Evolutionary conservation across 352 stramenopile species (phyloP), one percentile per base, ranked within the genome.

Genomic region (Elongisporangium senticosum): DNA sequence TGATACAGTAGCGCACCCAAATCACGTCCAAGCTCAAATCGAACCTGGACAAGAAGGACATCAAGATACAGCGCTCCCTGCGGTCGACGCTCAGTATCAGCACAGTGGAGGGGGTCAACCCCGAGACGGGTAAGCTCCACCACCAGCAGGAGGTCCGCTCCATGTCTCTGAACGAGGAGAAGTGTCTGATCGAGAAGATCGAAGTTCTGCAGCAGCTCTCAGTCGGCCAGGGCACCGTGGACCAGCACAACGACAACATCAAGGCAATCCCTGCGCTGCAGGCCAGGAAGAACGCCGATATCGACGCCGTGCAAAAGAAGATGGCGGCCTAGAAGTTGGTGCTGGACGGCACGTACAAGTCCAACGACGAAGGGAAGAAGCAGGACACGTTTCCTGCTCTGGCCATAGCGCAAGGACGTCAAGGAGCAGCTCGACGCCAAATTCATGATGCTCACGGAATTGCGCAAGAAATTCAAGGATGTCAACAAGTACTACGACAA

Each of bases 131-230:
- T 8, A 72, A 84, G 58, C 77, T 98, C 28, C 79, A 96, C 61
- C 69, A 84, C 62, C 80, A 86, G 63, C 96, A 99, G 76, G 89
- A 98, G 77, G 98, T 95, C 6, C 93, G 83, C 48, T 98, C 92
- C 62, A 98, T 99, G 96, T 91, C 83, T 57, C 72, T 99, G 5
- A 88, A 80, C 22, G 96, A 98, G 53, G 96, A 99, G 72, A 99
- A 99, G 87, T 93, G 90, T 52, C 77, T 99, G 24, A 95, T 99
- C 67, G 98, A 98, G 75, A 94, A 99, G 65, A 98, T 99, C 61
- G 94, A 98, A 61, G 75, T 75, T 20, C 66, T 98, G 24, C 79
- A 97, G 64, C 58, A 76, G 23, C 92, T 98, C 51, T 72, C 87
- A 33, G 71, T 68, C 20, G 93, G 98, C 54, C 77, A 97, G 49